A percentile compares a stretch with the other conserved stretches of the same genome.
These are phyloP conservation scores for Colletotrichum camelliae DNA, from an alignment of 2,329 filamentous ascomycete species.

Conservation along the genomic window DNA sequence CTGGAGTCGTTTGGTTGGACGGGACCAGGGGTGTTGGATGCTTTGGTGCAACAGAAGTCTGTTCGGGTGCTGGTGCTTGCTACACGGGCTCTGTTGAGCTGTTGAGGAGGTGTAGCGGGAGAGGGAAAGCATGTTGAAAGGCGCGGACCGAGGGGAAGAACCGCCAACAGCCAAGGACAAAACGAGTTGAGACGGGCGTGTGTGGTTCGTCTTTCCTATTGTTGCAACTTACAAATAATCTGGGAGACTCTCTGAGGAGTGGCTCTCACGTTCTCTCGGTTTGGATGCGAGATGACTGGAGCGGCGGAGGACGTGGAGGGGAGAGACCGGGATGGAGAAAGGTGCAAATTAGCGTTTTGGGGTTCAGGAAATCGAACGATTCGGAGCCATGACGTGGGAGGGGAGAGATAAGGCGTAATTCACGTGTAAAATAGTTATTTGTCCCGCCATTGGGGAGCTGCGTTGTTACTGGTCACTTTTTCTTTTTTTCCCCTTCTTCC, in stretches of 20 bases:
- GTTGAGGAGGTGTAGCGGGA: not conserved
- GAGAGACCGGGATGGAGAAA: not conserved
- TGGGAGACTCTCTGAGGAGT: not conserved
- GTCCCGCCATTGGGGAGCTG: conserved; percentile 8
- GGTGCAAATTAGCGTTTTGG: not conserved
- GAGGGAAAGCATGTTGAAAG: not conserved
- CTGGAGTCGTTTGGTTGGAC: not conserved
- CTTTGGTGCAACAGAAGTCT: not conserved
- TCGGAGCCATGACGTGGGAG: conserved; percentile 7
- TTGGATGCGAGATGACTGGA: not conserved
- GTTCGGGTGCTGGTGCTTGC: not conserved
- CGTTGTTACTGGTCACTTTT: not conserved
- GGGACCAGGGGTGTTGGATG: not conserved
- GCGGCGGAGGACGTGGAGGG: not conserved
- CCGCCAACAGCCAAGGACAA: not conserved
- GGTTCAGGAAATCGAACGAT: not conserved
- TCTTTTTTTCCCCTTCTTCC: not conserved
- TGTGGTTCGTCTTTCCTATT: not conserved
- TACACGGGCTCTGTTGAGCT: not conserved
- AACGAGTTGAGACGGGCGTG: not conserved
- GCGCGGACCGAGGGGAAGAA: not conserved
- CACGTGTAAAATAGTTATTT: conserved; percentile 19
- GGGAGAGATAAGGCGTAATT: conserved; percentile 17
- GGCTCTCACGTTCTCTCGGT: not conserved
- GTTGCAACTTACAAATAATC: not conserved